phyloP scores from a whole-genome alignment of 2,329 filamentous ascomycete genomes.

The Fusarium nelsonii region DNA sequence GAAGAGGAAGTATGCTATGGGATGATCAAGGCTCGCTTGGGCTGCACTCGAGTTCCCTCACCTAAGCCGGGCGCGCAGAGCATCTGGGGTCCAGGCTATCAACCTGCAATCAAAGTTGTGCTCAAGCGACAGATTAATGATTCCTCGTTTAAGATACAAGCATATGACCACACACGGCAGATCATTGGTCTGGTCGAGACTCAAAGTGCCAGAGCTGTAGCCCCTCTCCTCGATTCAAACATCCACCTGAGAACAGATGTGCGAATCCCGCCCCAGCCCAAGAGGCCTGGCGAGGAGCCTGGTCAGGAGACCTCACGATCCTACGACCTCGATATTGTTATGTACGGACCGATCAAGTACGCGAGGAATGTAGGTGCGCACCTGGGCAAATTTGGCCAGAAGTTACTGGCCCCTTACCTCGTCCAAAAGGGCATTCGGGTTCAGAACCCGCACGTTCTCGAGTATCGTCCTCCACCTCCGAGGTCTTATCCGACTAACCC shows the following conservation, averaged over 20 bases:
- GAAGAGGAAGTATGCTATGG: conserved; percentile 85
- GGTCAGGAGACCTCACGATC: conserved; percentile 72
- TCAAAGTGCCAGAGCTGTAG: conserved; percentile 74
- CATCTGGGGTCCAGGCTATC: conserved; percentile 69
- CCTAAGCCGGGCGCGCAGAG: conserved; percentile 73
- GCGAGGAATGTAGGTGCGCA: conserved; percentile 74
- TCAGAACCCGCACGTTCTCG: conserved; percentile 78
- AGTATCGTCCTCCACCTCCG: conserved; percentile 58
- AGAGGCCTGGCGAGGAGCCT: conserved; percentile 70
- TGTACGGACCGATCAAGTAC: conserved; percentile 81
- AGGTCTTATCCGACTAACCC: conserved; percentile 48
- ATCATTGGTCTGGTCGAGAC: conserved; percentile 83
- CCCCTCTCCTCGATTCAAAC: conserved; percentile 77
- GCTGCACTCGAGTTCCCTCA: conserved; percentile 75
- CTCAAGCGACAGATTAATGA: conserved; percentile 71
- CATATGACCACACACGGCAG: conserved; percentile 76
- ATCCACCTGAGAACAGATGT: conserved; percentile 77
- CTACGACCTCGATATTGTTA: conserved; percentile 76
- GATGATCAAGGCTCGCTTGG: conserved; percentile 76
- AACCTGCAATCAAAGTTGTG: conserved; percentile 80
- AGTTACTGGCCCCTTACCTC: conserved; percentile 73
- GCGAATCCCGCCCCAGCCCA: conserved; percentile 76
- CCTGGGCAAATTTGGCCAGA: conserved; percentile 73
- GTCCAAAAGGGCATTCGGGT: conserved; percentile 77
- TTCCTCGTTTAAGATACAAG: conserved; percentile 72